These are phyloP conservation scores for Lantana camara DNA, from an alignment of 257 asterid species.

Conservation along the genomic window DNA sequence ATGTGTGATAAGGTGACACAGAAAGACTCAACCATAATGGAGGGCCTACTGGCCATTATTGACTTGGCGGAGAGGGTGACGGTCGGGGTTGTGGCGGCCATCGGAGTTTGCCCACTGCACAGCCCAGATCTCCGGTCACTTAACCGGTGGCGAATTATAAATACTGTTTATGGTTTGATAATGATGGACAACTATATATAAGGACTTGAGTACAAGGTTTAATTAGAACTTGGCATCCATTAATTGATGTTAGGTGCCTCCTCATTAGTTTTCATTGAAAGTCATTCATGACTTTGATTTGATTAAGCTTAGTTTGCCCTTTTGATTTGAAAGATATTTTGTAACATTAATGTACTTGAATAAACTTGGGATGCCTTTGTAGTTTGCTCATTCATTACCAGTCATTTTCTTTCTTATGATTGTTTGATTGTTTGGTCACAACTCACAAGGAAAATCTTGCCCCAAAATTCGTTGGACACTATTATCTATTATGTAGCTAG, in stretches of 20 bases:
- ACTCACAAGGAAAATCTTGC: constrained; percentile 3
- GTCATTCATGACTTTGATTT: constrained; percentile 1
- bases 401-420: background rate
- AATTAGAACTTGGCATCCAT: background rate
- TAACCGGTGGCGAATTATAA: background rate
- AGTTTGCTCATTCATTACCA: background rate
- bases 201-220: background rate
- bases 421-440: background rate
- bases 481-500: background rate
- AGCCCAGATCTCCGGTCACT: background rate
- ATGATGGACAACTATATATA: background rate
- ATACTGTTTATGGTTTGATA: background rate
- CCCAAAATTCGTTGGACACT: constrained; percentile 9
- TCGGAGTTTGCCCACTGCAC: constrained; percentile 3
- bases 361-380: background rate
- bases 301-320: background rate
- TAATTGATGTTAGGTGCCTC: constrained; percentile 19
- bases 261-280: constrained; percentile 6
- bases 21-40: constrained; percentile 35
- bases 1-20: too few relatives aligned
- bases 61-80: constrained; percentile 1
- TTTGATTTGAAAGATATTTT: background rate
- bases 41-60: constrained; percentile 51
- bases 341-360: too few relatives aligned
- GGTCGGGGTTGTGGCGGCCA: constrained; percentile 2